Evolutionary conservation across 768 basidiomycete species (phyloP).

Genomic region (Trametes villosa): DNA sequence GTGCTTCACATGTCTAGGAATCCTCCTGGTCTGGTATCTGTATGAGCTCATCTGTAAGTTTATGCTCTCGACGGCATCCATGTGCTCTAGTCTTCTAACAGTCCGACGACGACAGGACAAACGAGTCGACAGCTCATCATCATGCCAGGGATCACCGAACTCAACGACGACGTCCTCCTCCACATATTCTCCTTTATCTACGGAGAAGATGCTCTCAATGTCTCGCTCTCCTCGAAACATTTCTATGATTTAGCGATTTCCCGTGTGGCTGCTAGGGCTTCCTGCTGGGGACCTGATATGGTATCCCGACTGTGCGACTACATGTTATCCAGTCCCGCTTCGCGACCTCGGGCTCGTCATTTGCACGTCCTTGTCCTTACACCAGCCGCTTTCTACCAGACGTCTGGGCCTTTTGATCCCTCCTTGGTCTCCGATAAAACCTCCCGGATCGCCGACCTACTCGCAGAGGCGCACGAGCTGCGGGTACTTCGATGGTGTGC

Average conservation of each 20-base stretch:
- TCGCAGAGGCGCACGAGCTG: too few species aligned
- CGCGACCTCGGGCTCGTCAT: neutral
- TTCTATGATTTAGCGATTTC: neutral
- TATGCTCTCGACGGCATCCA: too few species aligned
- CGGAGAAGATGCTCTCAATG: constrained; percentile 1
- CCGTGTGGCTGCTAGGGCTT: neutral
- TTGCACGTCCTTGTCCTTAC: neutral
- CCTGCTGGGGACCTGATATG: neutral
- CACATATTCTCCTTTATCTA: neutral
- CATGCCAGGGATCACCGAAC: neutral
- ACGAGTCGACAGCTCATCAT: neutral
- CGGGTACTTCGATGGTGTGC: too few species aligned
- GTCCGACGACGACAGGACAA: too few species aligned
- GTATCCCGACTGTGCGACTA: neutral
- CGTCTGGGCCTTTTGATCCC: too few species aligned
- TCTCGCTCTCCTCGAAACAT: neutral
- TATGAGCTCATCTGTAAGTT: neutral
- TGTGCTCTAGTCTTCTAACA: too few species aligned
- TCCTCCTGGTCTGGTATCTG: too few species aligned
- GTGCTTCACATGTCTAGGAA: too few species aligned
- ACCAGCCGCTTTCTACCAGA: too few species aligned
- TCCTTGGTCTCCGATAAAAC: too few species aligned
- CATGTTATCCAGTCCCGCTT: neutral
- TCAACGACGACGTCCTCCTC: constrained; percentile 5
- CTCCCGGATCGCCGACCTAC: too few species aligned